These are phyloP conservation scores for Rhododendron molle DNA, from an alignment of 148 eudicot genomes.

Conservation along the genomic window DNA sequence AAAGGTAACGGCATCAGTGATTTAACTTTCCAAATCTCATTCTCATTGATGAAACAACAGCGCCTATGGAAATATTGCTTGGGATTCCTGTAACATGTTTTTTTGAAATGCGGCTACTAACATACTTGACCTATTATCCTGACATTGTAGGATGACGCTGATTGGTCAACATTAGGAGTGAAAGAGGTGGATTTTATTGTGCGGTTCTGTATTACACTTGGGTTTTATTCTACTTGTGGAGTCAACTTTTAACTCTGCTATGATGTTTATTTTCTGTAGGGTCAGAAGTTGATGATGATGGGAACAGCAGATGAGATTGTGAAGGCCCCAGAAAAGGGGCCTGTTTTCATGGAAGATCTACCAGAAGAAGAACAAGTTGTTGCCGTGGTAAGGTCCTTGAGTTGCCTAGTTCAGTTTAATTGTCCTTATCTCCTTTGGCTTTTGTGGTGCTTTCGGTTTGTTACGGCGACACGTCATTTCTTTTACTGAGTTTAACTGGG, in stretches of 20 bases:
- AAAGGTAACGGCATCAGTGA: slow-evolving; percentile 50
- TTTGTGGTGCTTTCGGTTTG: neutral
- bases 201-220: slow-evolving; percentile 6
- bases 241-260: slow-evolving; percentile 4
- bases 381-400: slow-evolving; percentile 50
- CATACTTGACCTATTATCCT: slow-evolving; percentile 8
- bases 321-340: slow-evolving; percentile 96
- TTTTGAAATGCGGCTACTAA: neutral
- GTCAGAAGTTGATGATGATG: slow-evolving; percentile 99
- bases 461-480: neutral
- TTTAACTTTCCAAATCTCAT: neutral
- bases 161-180: slow-evolving; percentile 83
- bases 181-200: slow-evolving; percentile 60
- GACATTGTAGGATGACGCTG: slow-evolving; percentile 77
- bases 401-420: neutral
- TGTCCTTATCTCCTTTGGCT: neutral
- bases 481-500: neutral
- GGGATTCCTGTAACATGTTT: neutral
- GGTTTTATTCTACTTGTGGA: slow-evolving; percentile 3
- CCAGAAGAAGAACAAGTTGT: slow-evolving; percentile 94
- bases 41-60: neutral
- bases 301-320: slow-evolving; percentile 98
- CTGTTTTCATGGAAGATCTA: slow-evolving; percentile 87
- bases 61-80: neutral
- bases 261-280: slow-evolving; percentile 37